These are phyloP conservation scores for Pseudonitzschia pungens DNA, from an alignment of 108 stramenopile genomes.

Conservation along the genomic window DNA sequence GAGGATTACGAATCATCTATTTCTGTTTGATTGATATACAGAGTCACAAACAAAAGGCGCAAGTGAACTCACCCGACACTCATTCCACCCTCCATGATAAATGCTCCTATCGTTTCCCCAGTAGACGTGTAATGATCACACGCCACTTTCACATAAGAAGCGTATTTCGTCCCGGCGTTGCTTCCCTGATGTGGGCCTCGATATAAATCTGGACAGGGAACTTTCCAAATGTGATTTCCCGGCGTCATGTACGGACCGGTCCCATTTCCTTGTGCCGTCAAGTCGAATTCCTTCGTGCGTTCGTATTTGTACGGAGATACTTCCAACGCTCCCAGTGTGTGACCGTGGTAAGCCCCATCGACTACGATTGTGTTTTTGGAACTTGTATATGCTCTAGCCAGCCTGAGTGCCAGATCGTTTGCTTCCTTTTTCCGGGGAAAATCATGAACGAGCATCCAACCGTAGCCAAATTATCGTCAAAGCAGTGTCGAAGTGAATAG, in stretches of 20 bases:
- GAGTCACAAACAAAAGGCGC: not conserved
- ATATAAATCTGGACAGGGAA: slow-evolving; percentile 86
- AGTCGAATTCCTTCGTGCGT: slow-evolving; percentile 54
- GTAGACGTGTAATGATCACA: slow-evolving; percentile 46
- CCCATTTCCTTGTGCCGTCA: slow-evolving; percentile 15
- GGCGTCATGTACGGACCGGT: slow-evolving; percentile 38
- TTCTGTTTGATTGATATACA: not conserved
- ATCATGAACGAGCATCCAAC: not conserved
- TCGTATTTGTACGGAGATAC: slow-evolving; percentile 93
- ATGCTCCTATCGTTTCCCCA: slow-evolving; percentile 70
- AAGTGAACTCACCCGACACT: slow-evolving; percentile 55
- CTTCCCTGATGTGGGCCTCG: slow-evolving; percentile 61
- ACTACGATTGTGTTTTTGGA: slow-evolving; percentile 69
- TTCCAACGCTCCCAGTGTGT: slow-evolving; percentile 78
- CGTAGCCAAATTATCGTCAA: not conserved
- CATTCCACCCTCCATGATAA: slow-evolving; percentile 91
- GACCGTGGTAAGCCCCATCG: slow-evolving; percentile 93
- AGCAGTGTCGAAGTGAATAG: not conserved
- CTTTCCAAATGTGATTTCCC: slow-evolving; percentile 67
- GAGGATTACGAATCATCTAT: slow-evolving; percentile 3
- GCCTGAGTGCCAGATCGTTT: slow-evolving; percentile 94
- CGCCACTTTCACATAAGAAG: slow-evolving; percentile 62
- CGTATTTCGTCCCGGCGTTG: slow-evolving; percentile 59
- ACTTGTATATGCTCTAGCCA: slow-evolving; percentile 72
- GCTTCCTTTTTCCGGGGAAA: slow-evolving; percentile 67